Evolutionary conservation across 345 rosid species (phyloP).

Genomic region (Cardamine resedifolia): DNA sequence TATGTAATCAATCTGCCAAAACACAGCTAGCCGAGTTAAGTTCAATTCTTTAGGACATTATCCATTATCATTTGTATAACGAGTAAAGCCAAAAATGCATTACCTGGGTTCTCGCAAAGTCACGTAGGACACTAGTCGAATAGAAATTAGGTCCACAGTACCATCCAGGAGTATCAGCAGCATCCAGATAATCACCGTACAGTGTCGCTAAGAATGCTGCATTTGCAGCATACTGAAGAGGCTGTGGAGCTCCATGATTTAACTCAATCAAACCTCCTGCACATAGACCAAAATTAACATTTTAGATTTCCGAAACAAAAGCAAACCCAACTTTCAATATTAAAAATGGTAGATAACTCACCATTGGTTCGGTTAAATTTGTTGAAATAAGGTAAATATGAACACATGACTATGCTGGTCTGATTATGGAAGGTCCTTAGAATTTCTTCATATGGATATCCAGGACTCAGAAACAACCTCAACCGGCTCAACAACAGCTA

Average conservation of each 20-base stretch:
- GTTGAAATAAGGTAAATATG: conserved; percentile 63
- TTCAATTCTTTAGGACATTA: background rate
- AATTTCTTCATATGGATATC: conserved; percentile 92
- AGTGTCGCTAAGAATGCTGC: conserved; percentile 88
- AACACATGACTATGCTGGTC: conserved; percentile 83
- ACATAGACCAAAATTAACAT: conserved; percentile 8
- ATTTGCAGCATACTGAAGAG: conserved; percentile 86
- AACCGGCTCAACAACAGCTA: conserved; percentile 80
- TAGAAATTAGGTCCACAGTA: conserved; percentile 92
- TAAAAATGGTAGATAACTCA: conserved; percentile 28
- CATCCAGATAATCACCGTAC: conserved; percentile 89
- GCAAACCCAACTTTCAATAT: conserved; percentile 23
- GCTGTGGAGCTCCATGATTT: conserved; percentile 96
- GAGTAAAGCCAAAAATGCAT: conserved; percentile 5
- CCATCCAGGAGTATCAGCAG: conserved; percentile 98
- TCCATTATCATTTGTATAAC: background rate
- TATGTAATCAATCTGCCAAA: conserved; percentile 75
- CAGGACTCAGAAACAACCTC: conserved; percentile 87
- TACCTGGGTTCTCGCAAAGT: conserved; percentile 87
- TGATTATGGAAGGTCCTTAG: conserved; percentile 85
- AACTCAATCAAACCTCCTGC: conserved; percentile 85
- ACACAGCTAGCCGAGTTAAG: background rate
- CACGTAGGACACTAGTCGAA: conserved; percentile 63
- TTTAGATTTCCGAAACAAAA: background rate
- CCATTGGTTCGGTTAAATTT: conserved; percentile 76